Percentiles rank a stretch among this genome's conserved stretches.
These are phyloP conservation scores for Platanus orientalis DNA, from an alignment of 164 flowering plant genomes.

Conservation along the genomic window DNA sequence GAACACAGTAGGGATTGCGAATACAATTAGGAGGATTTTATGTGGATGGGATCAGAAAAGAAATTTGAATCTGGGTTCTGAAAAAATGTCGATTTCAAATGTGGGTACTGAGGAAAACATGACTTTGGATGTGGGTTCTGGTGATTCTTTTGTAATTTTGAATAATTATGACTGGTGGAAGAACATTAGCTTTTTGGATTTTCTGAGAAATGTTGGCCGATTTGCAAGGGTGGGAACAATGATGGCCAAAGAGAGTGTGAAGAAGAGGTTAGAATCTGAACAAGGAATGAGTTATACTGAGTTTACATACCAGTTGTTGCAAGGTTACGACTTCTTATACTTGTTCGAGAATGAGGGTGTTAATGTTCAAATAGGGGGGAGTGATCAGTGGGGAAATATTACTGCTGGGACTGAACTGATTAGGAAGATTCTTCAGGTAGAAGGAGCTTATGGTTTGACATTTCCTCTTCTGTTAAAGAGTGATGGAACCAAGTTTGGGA, in stretches of 20 bases:
- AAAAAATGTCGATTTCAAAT: neutral
- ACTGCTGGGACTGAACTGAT: conserved; percentile 84
- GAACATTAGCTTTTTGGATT: conserved; percentile 55
- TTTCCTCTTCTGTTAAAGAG: conserved; percentile 79
- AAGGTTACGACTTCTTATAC: conserved; percentile 30
- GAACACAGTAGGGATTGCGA: conserved; percentile 42
- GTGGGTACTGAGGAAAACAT: neutral
- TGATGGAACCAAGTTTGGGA: conserved; percentile 86
- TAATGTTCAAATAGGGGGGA: conserved; percentile 79
- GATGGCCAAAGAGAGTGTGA: conserved; percentile 30
- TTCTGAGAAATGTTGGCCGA: conserved; percentile 52
- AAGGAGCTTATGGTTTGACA: conserved; percentile 69
- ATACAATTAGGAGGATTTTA: conserved; percentile 31
- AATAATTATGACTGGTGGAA: conserved; percentile 92
- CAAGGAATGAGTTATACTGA: conserved; percentile 31
- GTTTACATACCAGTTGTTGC: conserved; percentile 73
- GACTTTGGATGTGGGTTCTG: neutral
- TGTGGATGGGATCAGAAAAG: too few relatives aligned
- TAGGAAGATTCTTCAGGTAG: conserved; percentile 47
- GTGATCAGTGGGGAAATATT: conserved; percentile 90
- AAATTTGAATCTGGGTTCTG: too few relatives aligned
- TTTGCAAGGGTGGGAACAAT: conserved; percentile 64
- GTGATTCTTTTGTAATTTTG: conserved; percentile 30
- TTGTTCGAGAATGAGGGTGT: conserved; percentile 45
- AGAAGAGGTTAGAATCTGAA: conserved; percentile 29